phyloP scores from a whole-genome alignment of 192 early-diverging fungal species.

The Ramicandelaber brevisporus region DNA sequence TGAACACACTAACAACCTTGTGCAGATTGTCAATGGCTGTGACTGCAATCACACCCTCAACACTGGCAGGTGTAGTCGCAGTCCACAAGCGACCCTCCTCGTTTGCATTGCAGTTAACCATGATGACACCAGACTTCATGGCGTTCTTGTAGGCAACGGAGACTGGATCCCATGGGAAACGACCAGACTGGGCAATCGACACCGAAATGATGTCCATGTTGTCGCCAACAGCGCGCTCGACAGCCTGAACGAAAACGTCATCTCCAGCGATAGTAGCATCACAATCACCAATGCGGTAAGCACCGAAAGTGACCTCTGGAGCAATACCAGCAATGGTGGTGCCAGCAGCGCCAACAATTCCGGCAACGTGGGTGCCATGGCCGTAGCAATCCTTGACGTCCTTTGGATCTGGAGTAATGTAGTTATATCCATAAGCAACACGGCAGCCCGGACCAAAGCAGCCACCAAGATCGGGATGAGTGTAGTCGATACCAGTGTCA shows the following conservation, averaged over 20 bases:
- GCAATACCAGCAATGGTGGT: neutral
- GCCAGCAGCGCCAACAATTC: neutral
- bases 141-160: neutral
- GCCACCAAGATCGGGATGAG: slow-evolving; percentile 16
- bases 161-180: neutral
- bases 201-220: slow-evolving; percentile 4
- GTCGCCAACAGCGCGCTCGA: neutral
- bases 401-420: slow-evolving; percentile 3
- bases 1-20: slow-evolving; percentile 9
- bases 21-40: slow-evolving; percentile 5
- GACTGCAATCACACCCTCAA: neutral
- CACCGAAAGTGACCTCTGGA: neutral
- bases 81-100: neutral
- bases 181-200: slow-evolving; percentile 2
- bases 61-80: neutral
- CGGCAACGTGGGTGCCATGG: slow-evolving; percentile 1
- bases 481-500: slow-evolving; percentile 20
- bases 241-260: slow-evolving; percentile 1
- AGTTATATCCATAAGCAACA: slow-evolving; percentile 23
- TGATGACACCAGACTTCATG: neutral
- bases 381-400: neutral
- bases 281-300: neutral
- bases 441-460: slow-evolving; percentile 28
- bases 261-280: neutral
- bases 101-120: slow-evolving; percentile 1